Conservation (phyloP, 2,329 filamentous ascomycete genomes). For the Colletotrichum spinosum region DNA sequence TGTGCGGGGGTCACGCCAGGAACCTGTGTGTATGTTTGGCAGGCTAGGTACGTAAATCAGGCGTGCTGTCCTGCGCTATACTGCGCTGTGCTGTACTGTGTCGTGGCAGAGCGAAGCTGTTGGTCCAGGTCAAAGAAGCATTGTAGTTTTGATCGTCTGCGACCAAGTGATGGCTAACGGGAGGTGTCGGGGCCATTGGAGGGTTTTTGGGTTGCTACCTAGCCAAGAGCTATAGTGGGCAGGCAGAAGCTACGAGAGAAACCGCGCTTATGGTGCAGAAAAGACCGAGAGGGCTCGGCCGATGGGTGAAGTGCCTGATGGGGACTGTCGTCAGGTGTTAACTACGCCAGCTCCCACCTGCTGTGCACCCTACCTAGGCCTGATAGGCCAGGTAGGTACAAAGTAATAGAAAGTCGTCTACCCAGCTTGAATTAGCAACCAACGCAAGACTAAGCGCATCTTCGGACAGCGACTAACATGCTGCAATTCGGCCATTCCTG, state of each 20-base stretch:
- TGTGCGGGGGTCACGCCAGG: slow-evolving; percentile 21
- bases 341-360: too few species aligned
- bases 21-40: slow-evolving; percentile 33
- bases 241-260: not conserved
- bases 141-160: slow-evolving; percentile 14
- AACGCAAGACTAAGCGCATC: too few species aligned
- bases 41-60: not conserved
- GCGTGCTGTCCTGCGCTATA: not conserved
- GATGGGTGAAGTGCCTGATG: slow-evolving; percentile 2
- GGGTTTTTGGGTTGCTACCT: too few species aligned
- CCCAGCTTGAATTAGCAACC: too few species aligned
- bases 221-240: too few species aligned
- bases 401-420: too few species aligned
- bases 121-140: not conserved
- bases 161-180: not conserved
- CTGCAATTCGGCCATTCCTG: too few species aligned
- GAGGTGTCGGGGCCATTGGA: not conserved
- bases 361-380: too few species aligned
- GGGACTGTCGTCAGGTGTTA: slow-evolving; percentile 21
- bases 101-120: not conserved
- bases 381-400: too few species aligned
- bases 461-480: too few species aligned
- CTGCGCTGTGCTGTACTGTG: not conserved
- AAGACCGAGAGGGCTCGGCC: slow-evolving; percentile 1
- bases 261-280: slow-evolving; percentile 16